These are phyloP conservation scores for Paecilomyces fulvus DNA, from an alignment of 2,329 filamentous ascomycete genomes.

Conservation along the genomic window DNA sequence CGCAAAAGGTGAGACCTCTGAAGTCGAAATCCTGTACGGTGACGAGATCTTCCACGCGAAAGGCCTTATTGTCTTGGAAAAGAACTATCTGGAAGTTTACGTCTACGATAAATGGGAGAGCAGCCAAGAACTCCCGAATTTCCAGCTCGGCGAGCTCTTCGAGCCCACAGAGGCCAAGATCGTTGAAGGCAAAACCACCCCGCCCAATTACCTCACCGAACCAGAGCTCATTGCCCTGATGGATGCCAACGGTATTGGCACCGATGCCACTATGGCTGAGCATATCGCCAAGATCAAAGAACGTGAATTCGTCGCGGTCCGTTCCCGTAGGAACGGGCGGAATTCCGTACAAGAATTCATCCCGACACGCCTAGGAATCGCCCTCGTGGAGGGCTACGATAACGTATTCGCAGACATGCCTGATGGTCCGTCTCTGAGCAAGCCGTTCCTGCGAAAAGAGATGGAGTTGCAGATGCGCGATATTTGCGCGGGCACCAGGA, in stretches of 20 bases:
- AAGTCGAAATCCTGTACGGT: constrained; percentile 77
- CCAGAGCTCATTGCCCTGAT: constrained; percentile 92
- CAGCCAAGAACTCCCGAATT: constrained; percentile 71
- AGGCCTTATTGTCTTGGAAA: constrained; percentile 74
- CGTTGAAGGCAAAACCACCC: constrained; percentile 77
- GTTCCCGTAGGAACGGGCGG: constrained; percentile 42
- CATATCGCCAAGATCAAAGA: constrained; percentile 95
- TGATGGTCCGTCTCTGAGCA: constrained; percentile 62
- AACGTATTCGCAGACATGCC: constrained; percentile 78
- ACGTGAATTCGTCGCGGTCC: constrained; percentile 70
- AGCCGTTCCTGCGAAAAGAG: constrained; percentile 93
- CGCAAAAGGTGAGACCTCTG: constrained; percentile 75
- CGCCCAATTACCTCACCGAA: constrained; percentile 84
- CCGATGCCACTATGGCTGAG: constrained; percentile 97
- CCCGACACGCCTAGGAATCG: constrained; percentile 82
- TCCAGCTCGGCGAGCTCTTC: constrained; percentile 70
- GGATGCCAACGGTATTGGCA: constrained; percentile 98
- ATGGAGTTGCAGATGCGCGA: constrained; percentile 97
- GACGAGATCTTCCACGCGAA: constrained; percentile 73
- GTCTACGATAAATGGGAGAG: constrained; percentile 95
- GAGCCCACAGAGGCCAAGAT: constrained; percentile 84
- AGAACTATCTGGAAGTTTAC: constrained; percentile 93
- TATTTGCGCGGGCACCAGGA: constrained; percentile 81
- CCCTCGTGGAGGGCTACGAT: constrained; percentile 89
- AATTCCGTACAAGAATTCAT: constrained; percentile 72